These are phyloP conservation scores for Vaccinium macrocarpon DNA, from an alignment of 148 eudicot species.

Conservation along the genomic window DNA sequence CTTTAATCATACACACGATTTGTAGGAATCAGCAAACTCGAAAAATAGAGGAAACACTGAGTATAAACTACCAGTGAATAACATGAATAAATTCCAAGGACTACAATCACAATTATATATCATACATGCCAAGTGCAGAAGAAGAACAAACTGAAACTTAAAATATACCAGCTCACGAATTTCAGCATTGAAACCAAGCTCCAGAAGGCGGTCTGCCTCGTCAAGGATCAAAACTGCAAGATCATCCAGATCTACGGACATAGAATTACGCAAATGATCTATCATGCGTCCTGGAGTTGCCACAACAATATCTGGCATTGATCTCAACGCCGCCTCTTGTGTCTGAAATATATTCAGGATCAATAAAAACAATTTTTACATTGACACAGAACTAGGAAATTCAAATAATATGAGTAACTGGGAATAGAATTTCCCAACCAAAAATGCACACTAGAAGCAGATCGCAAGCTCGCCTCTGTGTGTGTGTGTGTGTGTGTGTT, in stretches of 20 bases:
- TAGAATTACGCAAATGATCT: conserved; percentile 93
- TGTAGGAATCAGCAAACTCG: neutral
- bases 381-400: neutral
- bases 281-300: conserved; percentile 99
- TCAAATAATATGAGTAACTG: neutral
- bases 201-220: conserved; percentile 95
- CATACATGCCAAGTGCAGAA: neutral
- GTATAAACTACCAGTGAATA: neutral
- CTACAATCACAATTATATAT: neutral
- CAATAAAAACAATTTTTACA: neutral
- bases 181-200: conserved; percentile 92
- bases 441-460: neutral
- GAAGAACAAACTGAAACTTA: neutral
- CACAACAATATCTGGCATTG: conserved; percentile 93
- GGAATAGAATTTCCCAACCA: no score
- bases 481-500: neutral
- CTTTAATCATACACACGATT: neutral
- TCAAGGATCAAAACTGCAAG: conserved; percentile 95
- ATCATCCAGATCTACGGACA: conserved; percentile 90
- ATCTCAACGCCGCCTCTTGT: conserved; percentile 81
- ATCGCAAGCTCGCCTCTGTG: neutral
- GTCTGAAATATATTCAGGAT: conserved; percentile 38
- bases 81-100: neutral
- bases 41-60: neutral
- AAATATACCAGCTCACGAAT: conserved; percentile 69